phyloP scores from a whole-genome alignment of 352 stramenopile species.

The Pythium brassicae region DNA sequence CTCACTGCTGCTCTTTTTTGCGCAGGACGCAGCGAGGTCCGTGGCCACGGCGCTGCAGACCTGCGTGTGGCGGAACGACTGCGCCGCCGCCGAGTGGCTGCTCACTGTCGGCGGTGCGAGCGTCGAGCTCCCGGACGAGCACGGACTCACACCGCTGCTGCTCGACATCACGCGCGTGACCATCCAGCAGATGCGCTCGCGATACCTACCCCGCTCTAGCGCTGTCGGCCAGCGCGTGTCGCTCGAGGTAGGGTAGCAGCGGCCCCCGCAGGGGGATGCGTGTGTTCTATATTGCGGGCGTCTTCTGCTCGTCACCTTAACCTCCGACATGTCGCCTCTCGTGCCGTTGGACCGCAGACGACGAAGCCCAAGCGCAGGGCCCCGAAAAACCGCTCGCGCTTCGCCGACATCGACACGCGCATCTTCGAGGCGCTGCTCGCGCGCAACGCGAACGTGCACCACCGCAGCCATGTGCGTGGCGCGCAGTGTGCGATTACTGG shows the following conservation, averaged over 20 bases:
- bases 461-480: neutral
- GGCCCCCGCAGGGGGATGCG: too few relatives aligned
- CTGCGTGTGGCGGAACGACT: neutral
- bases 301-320: too few relatives aligned
- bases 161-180: neutral
- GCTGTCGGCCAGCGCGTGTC: too few relatives aligned
- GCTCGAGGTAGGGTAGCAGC: too few relatives aligned
- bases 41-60: neutral
- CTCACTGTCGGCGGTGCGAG: neutral
- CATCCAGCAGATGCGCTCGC: neutral
- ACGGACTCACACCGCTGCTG: neutral
- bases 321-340: too few relatives aligned
- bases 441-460: neutral
- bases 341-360: too few relatives aligned
- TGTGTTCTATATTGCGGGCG: too few relatives aligned
- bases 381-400: neutral
- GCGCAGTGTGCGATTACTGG: too few relatives aligned
- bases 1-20: too few relatives aligned
- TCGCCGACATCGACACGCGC: neutral
- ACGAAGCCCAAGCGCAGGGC: neutral
- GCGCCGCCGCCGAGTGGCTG: neutral
- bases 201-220: neutral
- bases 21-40: too few relatives aligned
- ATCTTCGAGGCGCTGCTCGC: conserved; percentile 2
- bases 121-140: neutral